Evolutionary conservation across 2,329 filamentous ascomycete species (phyloP), one percentile per base, ranked within the genome.

Genomic region (Thermoascus crustaceus): DNA sequence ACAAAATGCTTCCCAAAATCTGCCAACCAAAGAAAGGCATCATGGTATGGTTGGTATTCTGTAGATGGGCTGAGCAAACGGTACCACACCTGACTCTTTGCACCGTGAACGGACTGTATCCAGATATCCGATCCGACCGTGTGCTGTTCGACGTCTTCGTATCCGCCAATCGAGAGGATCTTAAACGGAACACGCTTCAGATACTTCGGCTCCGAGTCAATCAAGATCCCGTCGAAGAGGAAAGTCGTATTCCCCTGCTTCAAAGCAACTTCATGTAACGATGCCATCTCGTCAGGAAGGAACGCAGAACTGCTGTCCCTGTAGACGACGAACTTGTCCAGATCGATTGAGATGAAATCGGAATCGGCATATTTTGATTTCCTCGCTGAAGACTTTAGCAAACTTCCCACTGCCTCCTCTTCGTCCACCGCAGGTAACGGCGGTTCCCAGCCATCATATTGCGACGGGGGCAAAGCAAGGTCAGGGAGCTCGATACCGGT

Each of bases 1-100:
- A 87, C 67, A 16, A 82, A 71, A 47, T 86, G 77, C 50, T 88
- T 89, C 0, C 73, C 69, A 0, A 91, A 62, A 34, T 81, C 71
- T 0, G 76, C 80, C 1, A 88, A 57, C 83, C 83, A 91, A 0
- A 78, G 40, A 41, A 86, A 89, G 0, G 75, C 69, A 0, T 59
- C 32, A 39, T 79, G 72, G 46, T 80, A 87, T 2, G 75, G 61
- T 7, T 41, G 42, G 48, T 91, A 93, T 23, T 78, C 76, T 0
- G 42, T 18, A 0, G 76, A 66, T 0, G 85, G 80, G 1, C 38
- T 43, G 1, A 48, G 48, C 1, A 93, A 56, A 7, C 68, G 68
- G 50, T 87, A 91, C 64, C 79, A 89, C 0, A 85, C 54, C 9
- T 53, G 41, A 10, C 50, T 52, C 3, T 43, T 48, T 0, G 49